Base-by-base conservation (phyloP, 73 alveolate species). In the Paramecium octaurelia region DNA sequence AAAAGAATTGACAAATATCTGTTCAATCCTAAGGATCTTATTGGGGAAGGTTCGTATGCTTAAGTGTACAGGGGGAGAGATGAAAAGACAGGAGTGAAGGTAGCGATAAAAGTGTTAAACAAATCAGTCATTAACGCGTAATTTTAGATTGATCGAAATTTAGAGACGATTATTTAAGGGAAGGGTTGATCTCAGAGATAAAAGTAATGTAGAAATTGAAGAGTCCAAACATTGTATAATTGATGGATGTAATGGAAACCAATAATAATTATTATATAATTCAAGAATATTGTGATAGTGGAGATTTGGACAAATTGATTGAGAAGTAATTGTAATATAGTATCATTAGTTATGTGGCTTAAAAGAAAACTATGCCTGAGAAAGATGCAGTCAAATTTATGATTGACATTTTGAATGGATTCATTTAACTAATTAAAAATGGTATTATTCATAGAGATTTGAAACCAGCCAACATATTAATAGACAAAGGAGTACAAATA, bases 391-490 rank as follows among this genome's bases (percentile, higher is more conserved):
- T 50, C 11, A 29, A 71, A 70, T 59, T 89, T n/a, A 50, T 89
- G 68, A 85, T 73, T 46, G 94, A 89, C 48, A 89, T 89, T 14
- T 31, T 89, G 16, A 70, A 40, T 89, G 94, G 94, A n/a, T 89
- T 89, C 43, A 58, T 71, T 27, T 64, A 89, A 44, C 46, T 89
- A 23, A 27, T 89, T 16, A 89, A 89, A 59, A 77, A 89, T 89
- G 94, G 94, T 6, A 92, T 92, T 57, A 92, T 92, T 20, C 95
- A 92, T 92, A 60, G 95, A 31, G 95, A 92, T 80, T 40, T 92
- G 7, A 92, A 92, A 84, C 95, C 93, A 44, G 95, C 91, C 20
- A 92, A 92, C 21, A 80, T 92, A n/a, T 64, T 80, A 27, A 80
- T 80, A 0, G 93, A 75, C 9, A 64, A 92, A 92, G 92, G 93